Evolutionary conservation across 345 rosid genomes (phyloP).

Genomic region (Eutrema japonicum): DNA sequence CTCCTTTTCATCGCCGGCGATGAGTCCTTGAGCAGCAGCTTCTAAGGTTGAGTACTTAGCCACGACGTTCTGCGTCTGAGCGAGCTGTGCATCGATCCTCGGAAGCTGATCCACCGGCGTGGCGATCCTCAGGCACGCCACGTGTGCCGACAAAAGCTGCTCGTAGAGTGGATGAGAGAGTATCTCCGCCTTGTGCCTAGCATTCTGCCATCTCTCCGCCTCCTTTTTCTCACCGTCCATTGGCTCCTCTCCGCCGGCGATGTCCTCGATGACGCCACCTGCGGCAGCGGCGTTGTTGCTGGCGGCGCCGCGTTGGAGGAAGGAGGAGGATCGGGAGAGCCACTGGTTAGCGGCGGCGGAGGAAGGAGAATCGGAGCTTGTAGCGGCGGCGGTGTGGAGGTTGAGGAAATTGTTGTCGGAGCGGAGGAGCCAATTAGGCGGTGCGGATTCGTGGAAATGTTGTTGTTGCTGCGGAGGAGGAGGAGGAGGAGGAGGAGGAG

Average conservation of each 20-base stretch:
- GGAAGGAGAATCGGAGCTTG: conserved; percentile 50
- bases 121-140: conserved; percentile 86
- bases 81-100: conserved; percentile 93
- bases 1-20: conserved; percentile 71
- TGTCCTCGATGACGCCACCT: conserved; percentile 60
- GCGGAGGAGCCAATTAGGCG: conserved; percentile 82
- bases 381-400: conserved; percentile 59
- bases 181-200: conserved; percentile 79
- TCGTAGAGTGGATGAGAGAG: conserved; percentile 87
- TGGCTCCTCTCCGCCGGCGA: conserved; percentile 42
- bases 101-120: conserved; percentile 98
- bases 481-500: conserved; percentile 45
- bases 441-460: conserved; percentile 52
- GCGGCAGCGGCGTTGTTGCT: conserved; percentile 50
- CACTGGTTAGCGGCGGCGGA: conserved; percentile 59
- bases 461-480: conserved; percentile 49
- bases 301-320: conserved; percentile 41
- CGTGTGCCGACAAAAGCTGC: conserved; percentile 88
- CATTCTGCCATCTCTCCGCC: conserved; percentile 77
- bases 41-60: conserved; percentile 78
- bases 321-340: conserved; percentile 77
- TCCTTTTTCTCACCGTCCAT: conserved; percentile 42
- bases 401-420: conserved; percentile 73
- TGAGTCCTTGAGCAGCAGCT: conserved; percentile 54
- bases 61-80: conserved; percentile 93